Percentiles rank a stretch among this genome's conserved stretches.
Conservation (phyloP, 352 stramenopile species). For the Pythium aphanidermatum region DNA sequence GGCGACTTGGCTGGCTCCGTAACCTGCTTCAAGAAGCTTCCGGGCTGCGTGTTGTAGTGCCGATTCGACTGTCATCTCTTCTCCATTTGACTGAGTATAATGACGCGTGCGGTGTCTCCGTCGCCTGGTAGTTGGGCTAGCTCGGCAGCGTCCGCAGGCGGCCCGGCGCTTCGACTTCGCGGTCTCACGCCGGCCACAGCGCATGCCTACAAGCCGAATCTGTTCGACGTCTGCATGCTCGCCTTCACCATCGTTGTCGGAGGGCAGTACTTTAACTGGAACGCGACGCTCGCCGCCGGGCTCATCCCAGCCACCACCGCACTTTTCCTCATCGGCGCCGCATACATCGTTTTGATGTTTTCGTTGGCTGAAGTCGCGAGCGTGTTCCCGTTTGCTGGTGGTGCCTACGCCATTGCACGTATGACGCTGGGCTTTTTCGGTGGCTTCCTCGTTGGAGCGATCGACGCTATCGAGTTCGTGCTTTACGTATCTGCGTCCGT, state of each 20-base stretch:
- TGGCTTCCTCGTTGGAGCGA: slow-evolving; percentile 16
- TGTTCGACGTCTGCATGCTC: slow-evolving; percentile 22
- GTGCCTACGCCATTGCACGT: slow-evolving; percentile 20
- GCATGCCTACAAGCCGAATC: background rate
- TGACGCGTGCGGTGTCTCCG: background rate
- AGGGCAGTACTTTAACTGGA: slow-evolving; percentile 30
- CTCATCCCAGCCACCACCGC: slow-evolving; percentile 4
- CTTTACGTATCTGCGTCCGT: slow-evolving; percentile 20
- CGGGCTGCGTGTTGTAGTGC: no score
- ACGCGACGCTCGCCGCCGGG: slow-evolving; percentile 17
- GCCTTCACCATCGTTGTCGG: slow-evolving; percentile 24
- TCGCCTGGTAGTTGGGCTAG: background rate
- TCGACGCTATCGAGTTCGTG: slow-evolving; percentile 25
- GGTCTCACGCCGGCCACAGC: background rate
- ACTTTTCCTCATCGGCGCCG: slow-evolving; percentile 12
- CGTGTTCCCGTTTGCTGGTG: slow-evolving; percentile 22
- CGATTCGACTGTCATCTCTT: background rate
- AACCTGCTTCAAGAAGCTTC: no score
- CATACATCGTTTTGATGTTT: slow-evolving; percentile 18
- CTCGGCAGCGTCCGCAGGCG: slow-evolving; percentile 4
- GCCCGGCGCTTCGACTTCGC: slow-evolving; percentile 2
- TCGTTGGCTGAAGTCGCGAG: slow-evolving; percentile 23
- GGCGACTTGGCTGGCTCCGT: no score
- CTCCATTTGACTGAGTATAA: background rate
- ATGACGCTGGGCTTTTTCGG: slow-evolving; percentile 21